Percentiles rank a stretch among this genome's conserved stretches.
phyloP scores from a whole-genome alignment of 768 basidiomycete genomes.

The Tricholoma bakamatsutake region DNA sequence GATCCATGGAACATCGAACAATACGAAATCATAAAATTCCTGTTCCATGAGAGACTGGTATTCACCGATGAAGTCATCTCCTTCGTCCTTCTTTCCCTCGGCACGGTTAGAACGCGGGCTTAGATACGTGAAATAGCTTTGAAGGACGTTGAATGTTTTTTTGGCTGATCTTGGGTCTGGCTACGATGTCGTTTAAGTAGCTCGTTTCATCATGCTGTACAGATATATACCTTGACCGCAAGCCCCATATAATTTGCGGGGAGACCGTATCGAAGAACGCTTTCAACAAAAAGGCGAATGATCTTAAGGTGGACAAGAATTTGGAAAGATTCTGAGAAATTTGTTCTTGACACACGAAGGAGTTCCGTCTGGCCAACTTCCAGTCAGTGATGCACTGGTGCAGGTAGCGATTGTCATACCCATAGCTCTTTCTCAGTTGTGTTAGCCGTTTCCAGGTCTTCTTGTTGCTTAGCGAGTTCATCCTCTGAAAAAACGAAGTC shows the following conservation, averaged over 20 bases:
- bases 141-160: slow-evolving; percentile 69
- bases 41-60: slow-evolving; percentile 92
- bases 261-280: slow-evolving; percentile 90
- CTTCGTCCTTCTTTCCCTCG: slow-evolving; percentile 34
- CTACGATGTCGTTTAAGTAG: slow-evolving; percentile 29
- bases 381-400: slow-evolving; percentile 1
- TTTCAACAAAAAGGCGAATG: slow-evolving; percentile 88
- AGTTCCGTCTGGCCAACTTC: slow-evolving; percentile 68
- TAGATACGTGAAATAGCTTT: slow-evolving; percentile 77
- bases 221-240: slow-evolving; percentile 58
- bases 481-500: slow-evolving; percentile 90
- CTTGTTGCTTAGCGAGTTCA: slow-evolving; percentile 69
- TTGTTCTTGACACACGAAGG: slow-evolving; percentile 82
- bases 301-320: slow-evolving; percentile 91
- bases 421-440: slow-evolving; percentile 94
- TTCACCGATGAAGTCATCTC: slow-evolving; percentile 80
- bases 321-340: slow-evolving; percentile 96
- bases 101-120: slow-evolving; percentile 57
- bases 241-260: slow-evolving; percentile 88
- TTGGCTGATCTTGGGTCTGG: slow-evolving; percentile 83
- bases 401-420: slow-evolving; percentile 47
- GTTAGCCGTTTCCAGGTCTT: slow-evolving; percentile 76
- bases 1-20: slow-evolving; percentile 93
- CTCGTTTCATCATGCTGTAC: not conserved
- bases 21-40: slow-evolving; percentile 92